phyloP scores from a whole-genome alignment of 2,329 filamentous ascomycete genomes.

The Phaeosphaeria sp. region DNA sequence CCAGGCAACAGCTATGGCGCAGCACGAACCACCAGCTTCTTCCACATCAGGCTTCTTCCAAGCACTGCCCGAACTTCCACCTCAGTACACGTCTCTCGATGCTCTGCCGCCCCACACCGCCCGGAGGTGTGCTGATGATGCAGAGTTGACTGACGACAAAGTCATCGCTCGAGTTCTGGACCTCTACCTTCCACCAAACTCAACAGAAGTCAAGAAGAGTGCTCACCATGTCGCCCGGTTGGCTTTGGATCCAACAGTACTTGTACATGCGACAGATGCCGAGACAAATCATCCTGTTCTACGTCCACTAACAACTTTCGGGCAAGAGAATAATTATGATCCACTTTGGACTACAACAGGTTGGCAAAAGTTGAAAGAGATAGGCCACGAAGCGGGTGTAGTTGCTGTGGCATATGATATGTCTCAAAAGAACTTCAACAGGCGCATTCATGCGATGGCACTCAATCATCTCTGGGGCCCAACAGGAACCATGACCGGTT shows the following conservation, averaged over 20 bases:
- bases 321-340: conserved; percentile 58
- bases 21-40: conserved; percentile 22
- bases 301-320: conserved; percentile 67
- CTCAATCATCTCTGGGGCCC: conserved; percentile 65
- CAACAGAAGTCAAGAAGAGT: conserved; percentile 16
- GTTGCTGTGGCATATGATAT: conserved; percentile 67
- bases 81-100: conserved; percentile 28
- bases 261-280: conserved; percentile 61
- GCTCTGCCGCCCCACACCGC: neutral
- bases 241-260: conserved; percentile 24
- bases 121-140: neutral
- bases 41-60: conserved; percentile 43
- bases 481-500: conserved; percentile 67
- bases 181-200: conserved; percentile 28
- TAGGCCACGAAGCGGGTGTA: conserved; percentile 65
- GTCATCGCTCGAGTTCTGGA: conserved; percentile 27
- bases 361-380: conserved; percentile 67
- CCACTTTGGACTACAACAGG: conserved; percentile 70
- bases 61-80: conserved; percentile 29
- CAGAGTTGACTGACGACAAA: conserved; percentile 26
- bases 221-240: conserved; percentile 28
- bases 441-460: conserved; percentile 67
- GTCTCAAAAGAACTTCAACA: conserved; percentile 57
- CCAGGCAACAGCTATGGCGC: conserved; percentile 17
- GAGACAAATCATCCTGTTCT: conserved; percentile 70